These are phyloP conservation scores for Didymosphaeria variabile DNA, from an alignment of 2,329 filamentous ascomycete genomes.

Conservation along the genomic window DNA sequence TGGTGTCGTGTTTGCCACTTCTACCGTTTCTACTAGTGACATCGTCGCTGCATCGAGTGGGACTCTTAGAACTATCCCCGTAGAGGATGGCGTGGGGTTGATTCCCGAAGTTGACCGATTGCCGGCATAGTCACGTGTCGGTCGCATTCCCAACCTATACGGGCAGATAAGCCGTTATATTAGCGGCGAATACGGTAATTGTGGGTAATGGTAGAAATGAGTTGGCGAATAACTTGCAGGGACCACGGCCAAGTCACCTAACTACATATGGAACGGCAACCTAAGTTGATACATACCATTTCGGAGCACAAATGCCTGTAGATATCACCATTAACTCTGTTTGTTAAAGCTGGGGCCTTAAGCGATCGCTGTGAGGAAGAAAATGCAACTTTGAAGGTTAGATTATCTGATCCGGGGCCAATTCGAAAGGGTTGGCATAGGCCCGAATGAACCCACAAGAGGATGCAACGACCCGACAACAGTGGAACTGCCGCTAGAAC, in stretches of 20 bases:
- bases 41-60: not conserved
- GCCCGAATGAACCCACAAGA: no score
- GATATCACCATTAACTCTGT: no score
- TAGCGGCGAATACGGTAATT: not conserved
- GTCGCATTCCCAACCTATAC: not conserved
- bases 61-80: not conserved
- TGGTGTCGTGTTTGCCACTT: slow-evolving; percentile 5
- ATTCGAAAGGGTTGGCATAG: no score
- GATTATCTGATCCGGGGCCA: no score
- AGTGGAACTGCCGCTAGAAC: no score
- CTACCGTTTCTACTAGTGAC: not conserved
- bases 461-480: no score
- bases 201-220: not conserved
- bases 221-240: not conserved
- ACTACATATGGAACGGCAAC: no score
- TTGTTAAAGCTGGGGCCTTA: no score
- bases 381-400: no score
- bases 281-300: not conserved
- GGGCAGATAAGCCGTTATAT: not conserved
- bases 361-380: no score
- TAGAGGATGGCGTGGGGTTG: slow-evolving; percentile 10
- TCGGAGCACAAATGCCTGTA: no score
- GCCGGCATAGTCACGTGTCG: not conserved
- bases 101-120: slow-evolving; percentile 8
- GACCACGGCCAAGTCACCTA: no score